These are phyloP conservation scores for Lentinula edodes DNA, from an alignment of 768 basidiomycete species.

Conservation along the genomic window DNA sequence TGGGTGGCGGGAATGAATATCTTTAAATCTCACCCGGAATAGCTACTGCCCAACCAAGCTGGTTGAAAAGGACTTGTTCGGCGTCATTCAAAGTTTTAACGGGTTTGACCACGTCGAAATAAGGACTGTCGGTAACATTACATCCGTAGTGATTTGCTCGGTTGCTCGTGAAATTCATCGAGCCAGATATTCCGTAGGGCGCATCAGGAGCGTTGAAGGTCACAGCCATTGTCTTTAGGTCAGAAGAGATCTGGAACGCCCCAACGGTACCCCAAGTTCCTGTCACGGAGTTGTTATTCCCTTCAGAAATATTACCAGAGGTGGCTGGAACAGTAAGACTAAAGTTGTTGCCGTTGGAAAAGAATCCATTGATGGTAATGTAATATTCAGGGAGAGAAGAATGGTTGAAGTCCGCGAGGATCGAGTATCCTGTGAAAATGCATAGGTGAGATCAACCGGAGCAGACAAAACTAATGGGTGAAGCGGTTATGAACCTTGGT, in stretches of 20 bases:
- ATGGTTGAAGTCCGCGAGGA: conserved; percentile 1
- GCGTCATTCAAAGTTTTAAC: conserved; percentile 8
- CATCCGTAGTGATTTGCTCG: conserved; percentile 16
- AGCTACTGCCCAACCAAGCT: conserved; percentile 18
- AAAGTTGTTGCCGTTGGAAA: conserved; percentile 15
- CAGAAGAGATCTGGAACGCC: conserved; percentile 12
- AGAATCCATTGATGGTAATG: conserved; percentile 15
- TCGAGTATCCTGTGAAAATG: not conserved
- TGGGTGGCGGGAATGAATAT: not conserved
- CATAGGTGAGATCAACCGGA: not conserved
- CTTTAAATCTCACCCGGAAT: conserved; percentile 11
- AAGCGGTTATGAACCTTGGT: conserved; percentile 11
- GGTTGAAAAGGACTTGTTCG: conserved; percentile 15
- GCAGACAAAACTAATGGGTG: not conserved
- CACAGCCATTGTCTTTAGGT: conserved; percentile 12
- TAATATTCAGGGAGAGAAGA: conserved; percentile 9
- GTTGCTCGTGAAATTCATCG: conserved; percentile 12
- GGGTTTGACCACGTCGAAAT: conserved; percentile 11
- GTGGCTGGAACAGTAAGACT: conserved; percentile 11
- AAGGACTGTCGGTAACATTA: conserved; percentile 15
- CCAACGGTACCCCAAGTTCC: conserved; percentile 15
- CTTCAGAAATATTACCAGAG: conserved; percentile 10
- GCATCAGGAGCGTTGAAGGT: conserved; percentile 12
- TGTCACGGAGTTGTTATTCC: conserved; percentile 6
- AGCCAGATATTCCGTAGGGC: conserved; percentile 8